Base-by-base conservation (phyloP, 192 early-diverging fungal genomes). In the Backusella luteola region DNA sequence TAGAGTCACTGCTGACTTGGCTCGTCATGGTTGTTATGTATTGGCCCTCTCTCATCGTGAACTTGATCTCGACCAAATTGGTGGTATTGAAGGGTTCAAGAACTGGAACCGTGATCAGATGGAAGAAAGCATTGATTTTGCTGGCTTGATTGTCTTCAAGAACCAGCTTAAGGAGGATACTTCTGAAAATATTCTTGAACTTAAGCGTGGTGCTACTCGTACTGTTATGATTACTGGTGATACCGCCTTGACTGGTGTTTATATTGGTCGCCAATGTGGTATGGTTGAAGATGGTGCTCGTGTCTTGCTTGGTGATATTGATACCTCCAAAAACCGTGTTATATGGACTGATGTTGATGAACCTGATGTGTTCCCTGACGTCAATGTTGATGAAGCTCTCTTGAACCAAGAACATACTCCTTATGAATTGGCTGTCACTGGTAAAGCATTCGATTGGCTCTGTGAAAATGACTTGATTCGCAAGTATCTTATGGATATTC, bases 201-300 rank as follows among this genome's bases (percentile, higher is more conserved):
- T 95, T 66, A 87, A 93, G 74, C 79, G 80, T 34, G 94, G 92
- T 44, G 89, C 84, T 34, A 89, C 85, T n/a, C 89, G 94, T 53
- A 91, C 89, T 19, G 86, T 94, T 29, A 95, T 95, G 94, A 90
- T 95, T 76, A 94, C 94, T 6, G 94, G 94, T 66, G 94, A 95
- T 76, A 93, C 91, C 42, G 90, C 88, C 4, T 78, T 89, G 56
- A 95, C 94, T n/a, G 93, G 89, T 41, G 82, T 92, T 35, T 93
- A 89, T 76, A 90, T 95, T 78, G 94, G 91, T 12, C 85, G 86
- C 44, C 72, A 80, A 46, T 87, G 84, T 76, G 89, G 88, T 14
- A 85, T 94, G 80, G 73, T 79, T 49, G 71, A 76, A 36, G 34
- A 71, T 26, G 75, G 71, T 6, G 69, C 77, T 44, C 74, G 77